These are phyloP conservation scores for Cryptococcus deneoformans DNA, from an alignment of 1,284 basidiomycete genomes.

Conservation along the genomic window DNA sequence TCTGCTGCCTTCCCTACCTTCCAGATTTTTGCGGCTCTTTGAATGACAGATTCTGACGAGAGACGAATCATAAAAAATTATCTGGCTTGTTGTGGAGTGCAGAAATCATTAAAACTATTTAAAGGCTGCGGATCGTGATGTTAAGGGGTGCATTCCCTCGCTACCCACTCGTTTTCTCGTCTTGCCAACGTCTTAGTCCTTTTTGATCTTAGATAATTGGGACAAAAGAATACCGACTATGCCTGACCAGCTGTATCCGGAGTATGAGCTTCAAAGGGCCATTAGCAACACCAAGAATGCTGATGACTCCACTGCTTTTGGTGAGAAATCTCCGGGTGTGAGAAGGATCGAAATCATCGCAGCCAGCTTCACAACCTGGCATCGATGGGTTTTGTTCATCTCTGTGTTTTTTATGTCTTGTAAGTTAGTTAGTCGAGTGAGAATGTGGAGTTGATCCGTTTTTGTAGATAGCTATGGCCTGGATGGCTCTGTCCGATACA, in stretches of 20 bases:
- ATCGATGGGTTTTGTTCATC: constrained; percentile 40
- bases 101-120: no score
- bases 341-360: constrained; percentile 46
- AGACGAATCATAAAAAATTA: no score
- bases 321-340: constrained; percentile 39
- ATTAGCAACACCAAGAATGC: constrained; percentile 8
- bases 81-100: no score
- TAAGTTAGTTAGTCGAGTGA: constrained; percentile 1
- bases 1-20: no score
- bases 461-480: constrained; percentile 34
- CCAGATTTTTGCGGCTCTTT: no score
- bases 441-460: not conserved
- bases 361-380: constrained; percentile 29
- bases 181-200: no score
- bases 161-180: no score
- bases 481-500: constrained; percentile 42
- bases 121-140: no score
- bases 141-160: no score
- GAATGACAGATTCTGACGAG: no score
- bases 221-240: no score
- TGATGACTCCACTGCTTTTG: constrained; percentile 17
- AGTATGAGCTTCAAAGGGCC: not conserved
- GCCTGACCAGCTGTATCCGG: constrained; percentile 5
- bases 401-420: constrained; percentile 49
- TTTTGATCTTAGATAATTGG: no score